A percentile compares a stretch with the other conserved stretches of the same genome.
These are phyloP conservation scores for Tricholoma saponaceum DNA, from an alignment of 768 basidiomycete species.

Conservation along the genomic window DNA sequence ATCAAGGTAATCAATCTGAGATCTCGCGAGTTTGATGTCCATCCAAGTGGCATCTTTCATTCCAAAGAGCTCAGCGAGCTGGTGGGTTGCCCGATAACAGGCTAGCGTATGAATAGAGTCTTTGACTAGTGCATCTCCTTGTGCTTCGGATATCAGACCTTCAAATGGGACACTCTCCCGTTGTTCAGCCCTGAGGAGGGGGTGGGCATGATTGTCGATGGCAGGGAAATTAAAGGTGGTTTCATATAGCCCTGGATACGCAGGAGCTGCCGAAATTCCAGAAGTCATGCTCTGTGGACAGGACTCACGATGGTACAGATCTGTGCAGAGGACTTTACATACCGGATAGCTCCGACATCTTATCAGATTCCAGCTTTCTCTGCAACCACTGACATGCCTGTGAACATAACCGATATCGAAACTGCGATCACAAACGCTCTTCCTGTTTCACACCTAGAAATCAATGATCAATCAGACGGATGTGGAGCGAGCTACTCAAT, in stretches of 20 bases:
- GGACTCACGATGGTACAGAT: neutral
- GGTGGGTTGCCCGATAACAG: constrained; percentile 49
- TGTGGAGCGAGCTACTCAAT: constrained; percentile 79
- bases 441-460: constrained; percentile 62
- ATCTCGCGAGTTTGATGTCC: constrained; percentile 46
- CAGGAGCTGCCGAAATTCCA: neutral
- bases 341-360: constrained; percentile 10
- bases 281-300: neutral
- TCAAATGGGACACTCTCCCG: constrained; percentile 54
- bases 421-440: constrained; percentile 59
- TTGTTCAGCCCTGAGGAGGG: constrained; percentile 47
- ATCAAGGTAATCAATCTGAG: constrained; percentile 43
- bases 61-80: constrained; percentile 50
- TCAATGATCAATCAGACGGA: constrained; percentile 74
- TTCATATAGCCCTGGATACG: neutral
- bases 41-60: constrained; percentile 52
- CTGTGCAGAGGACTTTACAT: too few species aligned
- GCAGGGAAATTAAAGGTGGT: constrained; percentile 40
- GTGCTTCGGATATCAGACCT: constrained; percentile 62
- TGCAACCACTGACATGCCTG: constrained; percentile 48
- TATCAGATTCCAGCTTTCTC: constrained; percentile 16
- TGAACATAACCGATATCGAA: constrained; percentile 54
- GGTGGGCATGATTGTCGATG: constrained; percentile 81
- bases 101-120: constrained; percentile 58
- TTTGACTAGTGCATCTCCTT: constrained; percentile 41